Conservation (phyloP, 345 rosid genomes). For the Linum usitatissimum region DNA sequence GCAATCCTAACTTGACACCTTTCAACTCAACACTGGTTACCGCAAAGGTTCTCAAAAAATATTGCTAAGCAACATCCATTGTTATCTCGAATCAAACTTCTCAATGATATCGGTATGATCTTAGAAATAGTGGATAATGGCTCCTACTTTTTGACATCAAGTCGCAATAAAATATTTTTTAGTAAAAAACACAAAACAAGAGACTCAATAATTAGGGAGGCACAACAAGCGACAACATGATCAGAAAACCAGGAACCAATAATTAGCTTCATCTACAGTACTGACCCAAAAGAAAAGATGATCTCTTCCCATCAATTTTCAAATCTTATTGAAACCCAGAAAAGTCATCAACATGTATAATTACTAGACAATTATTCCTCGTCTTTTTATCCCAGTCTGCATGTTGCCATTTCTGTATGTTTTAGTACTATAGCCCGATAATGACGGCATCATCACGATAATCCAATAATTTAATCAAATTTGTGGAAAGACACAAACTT, state of each 20-base stretch:
- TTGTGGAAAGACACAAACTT: background rate
- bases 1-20: no score
- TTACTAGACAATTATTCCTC: background rate
- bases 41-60: no score
- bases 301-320: background rate
- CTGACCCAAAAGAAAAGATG: background rate
- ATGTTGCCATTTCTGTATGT: background rate
- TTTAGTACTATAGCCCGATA: background rate
- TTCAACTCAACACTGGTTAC: no score
- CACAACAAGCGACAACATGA: background rate
- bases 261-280: background rate
- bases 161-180: background rate
- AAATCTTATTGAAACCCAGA: background rate
- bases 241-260: background rate
- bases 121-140: no score
- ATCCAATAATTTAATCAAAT: background rate
- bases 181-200: no score
- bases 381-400: background rate
- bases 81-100: no score
- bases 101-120: no score
- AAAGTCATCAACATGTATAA: no score
- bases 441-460: no score
- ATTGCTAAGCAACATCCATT: no score
- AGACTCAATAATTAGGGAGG: no score
- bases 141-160: no score